These are phyloP conservation scores for Gonapodya prolifera DNA, from an alignment of 192 early-diverging fungal genomes.

Conservation along the genomic window DNA sequence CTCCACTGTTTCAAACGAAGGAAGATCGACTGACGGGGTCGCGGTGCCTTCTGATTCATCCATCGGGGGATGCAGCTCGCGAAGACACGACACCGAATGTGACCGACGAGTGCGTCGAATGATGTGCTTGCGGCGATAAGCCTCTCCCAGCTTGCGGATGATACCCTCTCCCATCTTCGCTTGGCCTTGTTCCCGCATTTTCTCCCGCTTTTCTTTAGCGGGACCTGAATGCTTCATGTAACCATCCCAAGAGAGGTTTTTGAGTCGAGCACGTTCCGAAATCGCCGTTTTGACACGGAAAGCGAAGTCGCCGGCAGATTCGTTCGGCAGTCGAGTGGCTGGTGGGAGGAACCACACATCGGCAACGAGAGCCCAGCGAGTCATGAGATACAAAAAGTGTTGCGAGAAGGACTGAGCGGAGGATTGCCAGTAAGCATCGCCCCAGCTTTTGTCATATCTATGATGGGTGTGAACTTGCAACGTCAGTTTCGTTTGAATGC, in stretches of 20 bases:
- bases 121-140: neutral
- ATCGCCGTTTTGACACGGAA: slow-evolving; percentile 40
- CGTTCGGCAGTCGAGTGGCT: slow-evolving; percentile 14
- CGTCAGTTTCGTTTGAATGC: neutral
- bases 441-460: slow-evolving; percentile 35
- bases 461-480: neutral
- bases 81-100: neutral
- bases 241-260: slow-evolving; percentile 44
- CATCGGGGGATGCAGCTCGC: neutral
- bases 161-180: neutral
- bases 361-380: slow-evolving; percentile 37
- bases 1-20: neutral
- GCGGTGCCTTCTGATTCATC: neutral
- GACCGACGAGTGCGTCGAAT: neutral
- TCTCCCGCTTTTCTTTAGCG: slow-evolving; percentile 4
- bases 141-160: neutral
- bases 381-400: slow-evolving; percentile 45
- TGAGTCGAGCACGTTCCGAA: slow-evolving; percentile 28
- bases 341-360: slow-evolving; percentile 40
- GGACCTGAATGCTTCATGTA: slow-evolving; percentile 26
- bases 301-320: slow-evolving; percentile 34
- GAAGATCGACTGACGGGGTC: neutral
- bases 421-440: slow-evolving; percentile 35
- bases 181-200: neutral
- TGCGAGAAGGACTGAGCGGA: slow-evolving; percentile 27